Percentiles rank a stretch among this genome's conserved stretches.
phyloP scores from a whole-genome alignment of 2,329 filamentous ascomycete genomes.

The Sclerotinia subarctica region DNA sequence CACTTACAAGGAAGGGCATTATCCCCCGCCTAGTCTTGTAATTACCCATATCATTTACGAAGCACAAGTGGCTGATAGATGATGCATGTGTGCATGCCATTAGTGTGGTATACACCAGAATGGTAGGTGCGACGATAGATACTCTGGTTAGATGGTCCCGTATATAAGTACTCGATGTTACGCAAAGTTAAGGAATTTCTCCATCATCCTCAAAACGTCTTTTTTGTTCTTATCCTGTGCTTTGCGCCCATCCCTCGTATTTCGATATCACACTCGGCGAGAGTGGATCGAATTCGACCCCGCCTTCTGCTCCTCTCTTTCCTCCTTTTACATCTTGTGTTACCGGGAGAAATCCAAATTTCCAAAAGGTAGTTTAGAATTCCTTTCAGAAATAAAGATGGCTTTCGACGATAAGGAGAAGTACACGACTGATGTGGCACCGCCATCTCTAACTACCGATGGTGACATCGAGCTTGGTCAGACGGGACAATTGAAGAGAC shows the following conservation, averaged over 20 bases:
- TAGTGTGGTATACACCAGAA: not conserved
- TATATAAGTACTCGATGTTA: conserved; percentile 13
- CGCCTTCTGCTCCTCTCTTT: not conserved
- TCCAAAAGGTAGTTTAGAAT: not conserved
- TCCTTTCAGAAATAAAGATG: not conserved
- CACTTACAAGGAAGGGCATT: not conserved
- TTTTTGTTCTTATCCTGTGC: not conserved
- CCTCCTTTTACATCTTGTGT: no score
- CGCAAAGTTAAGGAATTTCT: not conserved
- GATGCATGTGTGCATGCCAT: not conserved
- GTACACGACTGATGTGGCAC: conserved; percentile 19
- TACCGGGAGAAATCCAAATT: not conserved
- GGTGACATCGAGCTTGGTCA: conserved; percentile 30
- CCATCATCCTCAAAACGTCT: not conserved
- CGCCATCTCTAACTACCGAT: conserved; percentile 5
- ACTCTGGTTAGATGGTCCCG: not conserved
- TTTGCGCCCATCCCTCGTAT: not conserved
- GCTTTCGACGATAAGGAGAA: conserved; percentile 25
- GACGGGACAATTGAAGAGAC: conserved; percentile 39
- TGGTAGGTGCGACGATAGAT: conserved; percentile 5
- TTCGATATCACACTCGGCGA: conserved; percentile 7
- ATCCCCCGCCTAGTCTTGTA: not conserved
- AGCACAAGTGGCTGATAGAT: not conserved
- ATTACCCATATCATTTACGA: conserved; percentile 14
- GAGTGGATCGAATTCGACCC: conserved; percentile 8